Evolutionary conservation across 2,329 filamentous ascomycete species (phyloP), one percentile per base, ranked within the genome.

Genomic region (Coniochaeta pulveracea): DNA sequence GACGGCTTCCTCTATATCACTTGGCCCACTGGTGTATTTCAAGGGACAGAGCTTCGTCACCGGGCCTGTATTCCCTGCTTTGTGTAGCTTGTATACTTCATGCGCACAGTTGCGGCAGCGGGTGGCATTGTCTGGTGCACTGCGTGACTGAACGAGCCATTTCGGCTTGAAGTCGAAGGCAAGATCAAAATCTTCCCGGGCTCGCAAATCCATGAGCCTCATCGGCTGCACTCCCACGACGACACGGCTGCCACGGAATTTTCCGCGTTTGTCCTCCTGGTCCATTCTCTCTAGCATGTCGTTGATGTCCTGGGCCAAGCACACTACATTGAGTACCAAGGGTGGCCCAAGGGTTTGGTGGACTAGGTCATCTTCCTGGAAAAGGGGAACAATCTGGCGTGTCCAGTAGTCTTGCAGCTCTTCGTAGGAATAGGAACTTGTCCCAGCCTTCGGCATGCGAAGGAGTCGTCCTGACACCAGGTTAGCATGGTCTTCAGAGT

Each of bases 81-180:
- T 51, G 52, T 33, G 39, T 38, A 35, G 43, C 37, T 36, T 51
- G 44, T 45, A 40, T 49, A 57, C 56, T 35, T 64, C 57, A 28
- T 59, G 60, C 23, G 84, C 84, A 51, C 84, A 91, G 24, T 80
- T 85, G 19, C 84, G 74, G 56, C 84, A 91, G 33, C 80, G 66
- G 33, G 62, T 68, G 25, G 80, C 71, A 18, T 58, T 55, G 0
- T 49, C 17, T 2, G 83, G 84, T 0, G 83, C 82, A 23, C 72
- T 76, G 4, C 78, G 81, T 3, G 82, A 88, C 51, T 86, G 82
- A 7, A 67, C 59, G 17, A 91, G 69, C 84, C 84, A 91, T 56
- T 91, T 91, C 10, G 84, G 83, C 51, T 91, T 91, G 57, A 89
- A 80, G 51, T 89, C 81, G n/a, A n/a, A n/a, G n/a, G n/a, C n/a